A percentile compares a stretch with the other conserved stretches of the same genome.
phyloP scores from a whole-genome alignment of 345 rosid genomes.

The Diplotaxis tenuifolia region DNA sequence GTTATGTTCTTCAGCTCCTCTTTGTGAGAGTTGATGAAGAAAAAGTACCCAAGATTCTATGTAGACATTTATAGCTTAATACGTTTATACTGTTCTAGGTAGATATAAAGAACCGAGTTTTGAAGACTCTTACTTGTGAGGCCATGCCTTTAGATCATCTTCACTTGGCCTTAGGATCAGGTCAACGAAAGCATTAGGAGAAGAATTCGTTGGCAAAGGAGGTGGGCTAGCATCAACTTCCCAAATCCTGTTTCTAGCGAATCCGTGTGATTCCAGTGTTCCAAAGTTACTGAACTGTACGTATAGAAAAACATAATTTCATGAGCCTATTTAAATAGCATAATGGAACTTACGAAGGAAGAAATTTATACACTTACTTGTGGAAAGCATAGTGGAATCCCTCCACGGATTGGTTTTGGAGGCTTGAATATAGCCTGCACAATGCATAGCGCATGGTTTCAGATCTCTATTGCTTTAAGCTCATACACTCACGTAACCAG shows the following conservation, averaged over 20 bases:
- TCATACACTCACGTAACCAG: neutral
- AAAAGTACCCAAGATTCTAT: neutral
- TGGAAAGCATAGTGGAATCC: slow-evolving; percentile 94
- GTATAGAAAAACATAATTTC: slow-evolving; percentile 10
- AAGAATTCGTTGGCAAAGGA: slow-evolving; percentile 56
- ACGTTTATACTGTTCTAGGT: neutral
- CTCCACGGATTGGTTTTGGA: slow-evolving; percentile 91
- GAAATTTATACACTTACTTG: slow-evolving; percentile 52
- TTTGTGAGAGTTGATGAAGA: neutral
- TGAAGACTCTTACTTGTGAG: slow-evolving; percentile 56
- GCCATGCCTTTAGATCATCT: slow-evolving; percentile 85
- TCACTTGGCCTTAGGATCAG: slow-evolving; percentile 77
- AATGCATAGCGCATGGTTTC: slow-evolving; percentile 15
- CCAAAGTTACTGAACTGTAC: slow-evolving; percentile 77
- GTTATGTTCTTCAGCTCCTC: slow-evolving; percentile 8
- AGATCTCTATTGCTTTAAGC: neutral
- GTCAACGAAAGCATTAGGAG: slow-evolving; percentile 55
- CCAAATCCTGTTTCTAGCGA: slow-evolving; percentile 92
- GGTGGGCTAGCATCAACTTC: slow-evolving; percentile 71
- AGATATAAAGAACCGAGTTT: neutral
- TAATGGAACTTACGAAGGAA: slow-evolving; percentile 5
- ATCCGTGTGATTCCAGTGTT: slow-evolving; percentile 75
- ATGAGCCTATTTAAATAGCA: slow-evolving; percentile 14
- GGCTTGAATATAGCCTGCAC: slow-evolving; percentile 74
- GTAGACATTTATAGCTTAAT: neutral